Evolutionary conservation across 2,329 filamentous ascomycete species (phyloP).

Genomic region (Seiridium cupressi): DNA sequence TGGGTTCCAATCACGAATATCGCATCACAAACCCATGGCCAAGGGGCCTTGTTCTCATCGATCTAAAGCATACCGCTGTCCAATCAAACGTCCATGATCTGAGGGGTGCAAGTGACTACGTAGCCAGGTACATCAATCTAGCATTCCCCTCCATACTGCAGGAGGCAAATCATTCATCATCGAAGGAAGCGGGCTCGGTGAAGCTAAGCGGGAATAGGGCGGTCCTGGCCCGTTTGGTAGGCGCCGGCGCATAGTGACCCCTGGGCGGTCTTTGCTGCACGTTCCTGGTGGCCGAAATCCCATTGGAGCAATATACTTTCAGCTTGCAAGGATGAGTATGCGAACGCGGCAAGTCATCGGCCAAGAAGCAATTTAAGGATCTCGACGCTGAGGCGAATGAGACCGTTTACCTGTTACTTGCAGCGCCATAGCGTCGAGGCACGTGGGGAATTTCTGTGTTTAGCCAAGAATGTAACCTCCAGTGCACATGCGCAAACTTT

Average conservation of each 20-base stretch:
- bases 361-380: not conserved
- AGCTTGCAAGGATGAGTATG: conserved; percentile 1
- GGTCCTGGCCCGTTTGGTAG: not conserved
- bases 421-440: not conserved
- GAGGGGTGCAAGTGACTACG: too few species aligned
- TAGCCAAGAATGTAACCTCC: not conserved
- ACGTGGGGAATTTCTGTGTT: conserved; percentile 1
- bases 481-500: not conserved
- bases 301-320: not conserved
- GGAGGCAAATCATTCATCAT: not conserved
- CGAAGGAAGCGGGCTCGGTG: not conserved
- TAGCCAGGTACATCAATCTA: too few species aligned
- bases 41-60: too few species aligned
- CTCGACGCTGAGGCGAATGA: not conserved
- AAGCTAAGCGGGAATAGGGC: not conserved
- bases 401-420: not conserved
- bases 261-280: not conserved
- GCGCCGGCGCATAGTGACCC: not conserved
- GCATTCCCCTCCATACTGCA: too few species aligned
- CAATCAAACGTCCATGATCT: too few species aligned
- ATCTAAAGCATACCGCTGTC: too few species aligned
- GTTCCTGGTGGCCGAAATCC: not conserved
- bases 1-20: too few species aligned
- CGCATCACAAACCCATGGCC: too few species aligned
- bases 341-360: not conserved